Evolutionary conservation across 176 grass and related monocot genomes (phyloP).

Genomic region (Ensete ventricosum): DNA sequence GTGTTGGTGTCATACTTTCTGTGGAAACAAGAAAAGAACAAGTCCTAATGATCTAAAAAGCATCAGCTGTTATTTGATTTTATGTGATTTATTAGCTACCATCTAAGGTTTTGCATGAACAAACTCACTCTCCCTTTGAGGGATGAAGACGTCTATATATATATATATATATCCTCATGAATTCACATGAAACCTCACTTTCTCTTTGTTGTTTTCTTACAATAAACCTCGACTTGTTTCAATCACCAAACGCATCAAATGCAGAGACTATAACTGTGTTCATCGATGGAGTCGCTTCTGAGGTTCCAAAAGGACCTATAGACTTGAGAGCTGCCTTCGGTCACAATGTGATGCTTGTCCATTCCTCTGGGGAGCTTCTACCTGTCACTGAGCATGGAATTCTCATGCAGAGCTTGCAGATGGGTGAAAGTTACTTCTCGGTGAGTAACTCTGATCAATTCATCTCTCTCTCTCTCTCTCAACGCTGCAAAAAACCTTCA

Average conservation of each 20-base stretch:
- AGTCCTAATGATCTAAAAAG: no score
- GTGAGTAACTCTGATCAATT: slow-evolving; percentile 20
- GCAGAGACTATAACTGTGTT: slow-evolving; percentile 72
- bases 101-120: no score
- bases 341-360: slow-evolving; percentile 66
- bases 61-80: no score
- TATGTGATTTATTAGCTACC: no score
- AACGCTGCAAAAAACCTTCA: no score
- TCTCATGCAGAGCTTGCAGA: slow-evolving; percentile 66
- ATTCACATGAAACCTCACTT: no score
- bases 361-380: slow-evolving; percentile 54
- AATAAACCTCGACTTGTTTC: not conserved
- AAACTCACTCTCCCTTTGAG: no score
- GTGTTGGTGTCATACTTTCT: no score
- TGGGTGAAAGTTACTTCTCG: slow-evolving; percentile 93
- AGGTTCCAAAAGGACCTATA: slow-evolving; percentile 70
- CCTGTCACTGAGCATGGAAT: slow-evolving; percentile 69
- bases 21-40: no score
- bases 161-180: no score
- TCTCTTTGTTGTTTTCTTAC: not conserved
- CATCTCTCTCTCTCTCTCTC: not conserved
- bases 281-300: slow-evolving; percentile 73
- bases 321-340: slow-evolving; percentile 70
- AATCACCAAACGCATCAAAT: not conserved
- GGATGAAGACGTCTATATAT: no score